These are phyloP conservation scores for Trametes versicolor DNA, from an alignment of 1,284 basidiomycete genomes.

Conservation along the genomic window DNA sequence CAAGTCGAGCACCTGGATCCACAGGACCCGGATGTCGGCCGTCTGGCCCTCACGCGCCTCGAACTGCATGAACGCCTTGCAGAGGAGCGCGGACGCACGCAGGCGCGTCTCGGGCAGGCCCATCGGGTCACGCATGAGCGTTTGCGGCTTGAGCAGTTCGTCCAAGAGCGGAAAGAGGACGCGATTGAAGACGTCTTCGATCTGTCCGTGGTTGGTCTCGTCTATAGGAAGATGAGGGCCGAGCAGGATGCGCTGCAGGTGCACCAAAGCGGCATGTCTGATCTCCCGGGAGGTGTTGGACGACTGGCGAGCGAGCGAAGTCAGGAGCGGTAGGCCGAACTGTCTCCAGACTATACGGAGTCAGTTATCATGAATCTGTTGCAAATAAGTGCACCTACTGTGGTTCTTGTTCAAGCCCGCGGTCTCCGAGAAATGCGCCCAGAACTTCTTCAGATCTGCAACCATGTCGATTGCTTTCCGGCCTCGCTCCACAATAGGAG, in stretches of 20 bases:
- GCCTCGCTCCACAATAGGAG: conserved; percentile 82
- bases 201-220: conserved; percentile 64
- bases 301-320: conserved; percentile 86
- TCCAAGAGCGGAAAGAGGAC: conserved; percentile 95
- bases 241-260: conserved; percentile 90
- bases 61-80: conserved; percentile 96
- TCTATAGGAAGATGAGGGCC: conserved; percentile 78
- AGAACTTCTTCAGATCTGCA: conserved; percentile 73
- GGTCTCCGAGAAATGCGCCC: conserved; percentile 64
- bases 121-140: conserved; percentile 81
- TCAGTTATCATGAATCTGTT: conserved; percentile 25
- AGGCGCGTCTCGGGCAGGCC: conserved; percentile 93
- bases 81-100: conserved; percentile 87
- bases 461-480: conserved; percentile 86
- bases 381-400: conserved; percentile 51
- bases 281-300: conserved; percentile 88
- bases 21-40: conserved; percentile 80
- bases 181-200: conserved; percentile 88
- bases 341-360: conserved; percentile 77
- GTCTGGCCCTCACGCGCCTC: conserved; percentile 79
- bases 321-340: conserved; percentile 83
- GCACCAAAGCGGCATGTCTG: conserved; percentile 84
- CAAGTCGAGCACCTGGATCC: conserved; percentile 93
- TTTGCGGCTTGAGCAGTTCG: conserved; percentile 89
- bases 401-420: conserved; percentile 55